These are phyloP conservation scores for Penicillium egyptiacum DNA, from an alignment of 495 filamentous ascomycete species.

Conservation along the genomic window DNA sequence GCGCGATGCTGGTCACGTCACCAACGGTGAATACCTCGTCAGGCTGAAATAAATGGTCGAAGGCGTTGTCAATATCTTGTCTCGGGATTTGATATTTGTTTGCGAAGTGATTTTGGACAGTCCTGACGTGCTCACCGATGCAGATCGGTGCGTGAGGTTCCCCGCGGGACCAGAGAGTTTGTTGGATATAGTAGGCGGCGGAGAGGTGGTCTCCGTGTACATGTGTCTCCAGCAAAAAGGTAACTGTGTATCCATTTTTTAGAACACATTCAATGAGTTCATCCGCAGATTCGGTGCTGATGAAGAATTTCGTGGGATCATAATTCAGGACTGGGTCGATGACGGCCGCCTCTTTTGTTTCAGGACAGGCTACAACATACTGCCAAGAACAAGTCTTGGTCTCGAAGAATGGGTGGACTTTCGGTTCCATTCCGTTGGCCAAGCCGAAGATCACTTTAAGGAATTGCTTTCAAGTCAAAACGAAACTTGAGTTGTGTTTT, in stretches of 20 bases:
- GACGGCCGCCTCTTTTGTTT: conserved; percentile 45
- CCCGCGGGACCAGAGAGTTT: conserved; percentile 26
- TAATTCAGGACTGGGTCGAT: conserved; percentile 59
- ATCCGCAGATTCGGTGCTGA: conserved; percentile 50
- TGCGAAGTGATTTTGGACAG: conserved; percentile 47
- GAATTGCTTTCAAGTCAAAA: not conserved
- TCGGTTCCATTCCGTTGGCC: conserved; percentile 28
- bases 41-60: conserved; percentile 49
- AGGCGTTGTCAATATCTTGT: conserved; percentile 40
- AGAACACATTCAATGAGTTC: conserved; percentile 35
- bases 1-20: conserved; percentile 34
- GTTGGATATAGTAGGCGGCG: conserved; percentile 52
- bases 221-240: conserved; percentile 54
- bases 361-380: conserved; percentile 52
- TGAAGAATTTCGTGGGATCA: conserved; percentile 35
- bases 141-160: conserved; percentile 33
- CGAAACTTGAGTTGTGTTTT: not conserved
- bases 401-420: conserved; percentile 41
- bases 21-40: conserved; percentile 50
- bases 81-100: conserved; percentile 40
- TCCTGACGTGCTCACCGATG: conserved; percentile 49
- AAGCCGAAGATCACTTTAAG: not conserved
- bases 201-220: conserved; percentile 58
- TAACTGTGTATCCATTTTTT: conserved; percentile 42
- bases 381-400: conserved; percentile 51